Evolutionary conservation across 1,139 yeast genomes (phyloP), one percentile per base, ranked within the genome.

Genomic region (Geotrichum europaeum): DNA sequence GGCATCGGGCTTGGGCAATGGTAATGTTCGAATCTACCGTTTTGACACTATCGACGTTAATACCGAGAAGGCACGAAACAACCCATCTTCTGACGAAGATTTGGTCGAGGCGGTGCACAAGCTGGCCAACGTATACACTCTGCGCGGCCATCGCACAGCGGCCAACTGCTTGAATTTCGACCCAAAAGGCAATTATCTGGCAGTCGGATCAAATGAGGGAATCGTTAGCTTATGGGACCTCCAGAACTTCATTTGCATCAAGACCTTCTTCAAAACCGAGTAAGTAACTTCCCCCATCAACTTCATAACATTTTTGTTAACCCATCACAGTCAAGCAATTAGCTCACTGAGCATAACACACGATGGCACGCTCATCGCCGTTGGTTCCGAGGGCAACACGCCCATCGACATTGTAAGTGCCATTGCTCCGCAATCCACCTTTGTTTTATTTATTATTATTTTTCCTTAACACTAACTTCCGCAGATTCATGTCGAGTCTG

Each of bases 141-240:
- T 79, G 55, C 69, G 75, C 13, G 81, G 84, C 4, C 89, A 86
- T 67, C 76, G 85, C 52, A 80, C 86, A 0, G 75, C 85, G 0
- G 79, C 83, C 1, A 80, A 83, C 2, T 70, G 81, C 52, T 64
- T 85, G 12, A 75, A 76, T 10, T 75, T 85, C 59, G 91, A 86
- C 66, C 87, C 89, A 1, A 69, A 78, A 59, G 94, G 89, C 0
- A 69, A 74, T 25, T 81, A 73, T 65, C 66, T 87, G 13, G 81
- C 82, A 1, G 81, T 81, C 3, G 94, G 90, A 0, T 79, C 87
- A n/a, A 80, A 81, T 58, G 94, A 87, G 67, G 94, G 94, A 6
- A 79, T 84, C 36, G 80, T 86, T n/a, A 79, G 85, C 28, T 59
- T 85, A 13, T 87, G 91, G 89, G 77, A 78, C 52, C 70, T 83